Evolutionary conservation across 257 asterid genomes (phyloP), one percentile per base, ranked within the genome.

Genomic region (Solanum clarkiae): DNA sequence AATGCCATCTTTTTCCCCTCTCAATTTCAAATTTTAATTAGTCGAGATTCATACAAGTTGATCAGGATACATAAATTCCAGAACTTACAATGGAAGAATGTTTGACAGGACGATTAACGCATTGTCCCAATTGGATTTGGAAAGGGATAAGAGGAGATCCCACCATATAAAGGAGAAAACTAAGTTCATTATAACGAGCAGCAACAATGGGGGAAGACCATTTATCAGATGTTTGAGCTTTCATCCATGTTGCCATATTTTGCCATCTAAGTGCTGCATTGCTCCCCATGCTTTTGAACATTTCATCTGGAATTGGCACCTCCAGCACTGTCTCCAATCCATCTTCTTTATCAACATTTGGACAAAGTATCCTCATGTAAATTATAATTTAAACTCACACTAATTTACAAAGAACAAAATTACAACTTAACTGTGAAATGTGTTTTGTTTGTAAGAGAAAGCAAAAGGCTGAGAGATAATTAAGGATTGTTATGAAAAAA

Each of bases 211-310:
- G 97, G 0, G 99, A 96, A 5, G 96, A 90, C 98, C 96, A 93
- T 82, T 94, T 94, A 65, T 96, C 98, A 6, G 91, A 62, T 0
- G 98, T 92, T 62, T 96, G 99, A 7, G 98, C 98, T 85, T 92
- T 93, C 98, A 94, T 94, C 99, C 98, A 95, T 15, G 97, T 92
- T 6, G 98, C 89, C 99, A 96, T 93, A 44, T 92, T 93, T 90
- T 94, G 98, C 98, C 98, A 96, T n/a, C 99, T 86, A 80, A 93
- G 80, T 3, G 97, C 96, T 45, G 90, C 90, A 80, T 88, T 93
- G 54, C 82, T 93, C 0, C 99, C 98, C 87, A 94, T 86, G 15
- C 91, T 90, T 14, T 90, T 51, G 84, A 96, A 96, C 97, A 96
- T 93, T 88, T 96, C 98, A 90, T 96, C 99, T 26, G 98, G 98